Conservation (phyloP, 1,284 basidiomycete species). For the Thecaphora thlaspeos region DNA sequence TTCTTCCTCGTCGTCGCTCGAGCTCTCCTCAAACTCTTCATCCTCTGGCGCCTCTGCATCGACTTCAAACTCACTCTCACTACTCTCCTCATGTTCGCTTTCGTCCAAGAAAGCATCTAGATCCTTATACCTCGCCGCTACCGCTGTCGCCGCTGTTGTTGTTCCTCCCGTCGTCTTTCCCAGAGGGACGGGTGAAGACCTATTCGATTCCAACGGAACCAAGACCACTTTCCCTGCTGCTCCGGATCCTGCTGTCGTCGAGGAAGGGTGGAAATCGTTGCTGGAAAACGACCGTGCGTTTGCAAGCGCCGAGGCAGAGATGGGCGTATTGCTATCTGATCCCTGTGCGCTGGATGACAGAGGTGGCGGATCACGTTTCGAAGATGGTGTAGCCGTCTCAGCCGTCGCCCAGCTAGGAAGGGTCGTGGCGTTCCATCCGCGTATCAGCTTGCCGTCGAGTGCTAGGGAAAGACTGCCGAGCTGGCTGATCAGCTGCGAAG, state of each 20-base stretch:
- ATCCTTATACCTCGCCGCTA: constrained; percentile 36
- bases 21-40: constrained; percentile 9
- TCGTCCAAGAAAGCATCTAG: constrained; percentile 51
- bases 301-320: constrained; percentile 7
- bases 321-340: not conserved
- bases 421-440: constrained; percentile 29
- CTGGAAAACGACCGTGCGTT: constrained; percentile 31
- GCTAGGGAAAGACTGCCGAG: constrained; percentile 26
- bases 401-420: constrained; percentile 24
- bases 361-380: constrained; percentile 3
- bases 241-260: constrained; percentile 3
- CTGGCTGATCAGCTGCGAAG: not conserved
- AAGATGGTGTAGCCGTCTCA: constrained; percentile 13
- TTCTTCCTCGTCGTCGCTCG: constrained; percentile 12
- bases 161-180: too few relatives aligned
- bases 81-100: constrained; percentile 39
- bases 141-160: not conserved
- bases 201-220: not conserved
- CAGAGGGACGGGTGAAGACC: not conserved
- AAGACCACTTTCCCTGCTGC: constrained; percentile 1
- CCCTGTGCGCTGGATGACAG: constrained; percentile 7
- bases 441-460: constrained; percentile 30
- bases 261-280: constrained; percentile 8
- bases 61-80: constrained; percentile 5
- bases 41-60: constrained; percentile 7